Base-by-base conservation (phyloP, 208 protist species). In the Wallacemonas sp. region DNA sequence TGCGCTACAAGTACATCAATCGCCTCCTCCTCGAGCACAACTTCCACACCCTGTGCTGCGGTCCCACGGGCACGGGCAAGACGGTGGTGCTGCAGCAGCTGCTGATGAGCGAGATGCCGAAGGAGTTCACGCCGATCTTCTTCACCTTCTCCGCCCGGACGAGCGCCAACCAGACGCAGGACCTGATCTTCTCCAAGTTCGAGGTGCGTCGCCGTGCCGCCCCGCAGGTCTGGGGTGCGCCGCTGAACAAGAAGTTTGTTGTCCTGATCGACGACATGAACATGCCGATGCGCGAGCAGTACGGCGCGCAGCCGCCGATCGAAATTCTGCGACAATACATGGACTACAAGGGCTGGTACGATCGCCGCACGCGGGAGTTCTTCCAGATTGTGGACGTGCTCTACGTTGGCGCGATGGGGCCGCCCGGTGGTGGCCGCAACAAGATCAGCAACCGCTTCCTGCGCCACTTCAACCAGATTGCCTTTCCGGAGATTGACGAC, bases 201-300 rank as follows among this genome's bases (percentile, higher is more conserved):
- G 97, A 99, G 65, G 95, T 97, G 67, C 90, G 98, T 41, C 90
- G 97, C 31, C 98, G 97, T 72, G 96, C 90, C 48, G 84, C 86
- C 1, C 93, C 93, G 61, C 91, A 96, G 79, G 89, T 99, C 52
- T 99, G 97, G 83, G 98, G 98, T 41, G 97, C 98, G 7, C 96
- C 97, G 29, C 68, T 97, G n/a, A 98, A 98, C 69, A 98, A 98
- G 77, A 92, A 94, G 68, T 97, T 98, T 67, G 83, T 98, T 23
- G 89, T 99, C 36, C 90, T 99, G 33, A 85, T 99, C 44, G 99
- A 99, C 80, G 98, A 99, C 75, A 83, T 99, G 68, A 99, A 99
- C 77, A 99, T 99, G 98, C 99, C 99, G 1, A 76, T 89, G 50
- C 90, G 92, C 61, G 98, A 99, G 79, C 82, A 98, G 76, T 99